Percentiles rank a stretch among this genome's conserved stretches.
phyloP scores from a whole-genome alignment of 257 asterid genomes.

The Plantago ovata region DNA sequence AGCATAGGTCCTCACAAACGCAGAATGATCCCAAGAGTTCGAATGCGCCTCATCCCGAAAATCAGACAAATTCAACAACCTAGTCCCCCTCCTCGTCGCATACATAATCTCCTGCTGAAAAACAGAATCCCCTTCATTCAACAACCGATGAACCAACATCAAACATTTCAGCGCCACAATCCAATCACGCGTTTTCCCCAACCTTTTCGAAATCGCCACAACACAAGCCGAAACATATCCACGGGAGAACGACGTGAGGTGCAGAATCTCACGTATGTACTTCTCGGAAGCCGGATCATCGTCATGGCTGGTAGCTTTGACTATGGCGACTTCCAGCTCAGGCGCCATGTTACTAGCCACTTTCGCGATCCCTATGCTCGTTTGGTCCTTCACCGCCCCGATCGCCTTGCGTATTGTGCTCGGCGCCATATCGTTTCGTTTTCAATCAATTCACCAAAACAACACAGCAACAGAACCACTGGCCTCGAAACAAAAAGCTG shows the following conservation, averaged over 20 bases:
- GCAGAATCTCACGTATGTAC: slow-evolving; percentile 61
- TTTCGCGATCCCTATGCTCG: slow-evolving; percentile 73
- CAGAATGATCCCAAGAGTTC: slow-evolving; percentile 71
- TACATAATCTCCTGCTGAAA: slow-evolving; percentile 69
- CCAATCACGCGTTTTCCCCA: slow-evolving; percentile 83
- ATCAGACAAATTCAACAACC: slow-evolving; percentile 64
- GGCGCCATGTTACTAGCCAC: slow-evolving; percentile 78
- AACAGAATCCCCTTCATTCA: slow-evolving; percentile 54
- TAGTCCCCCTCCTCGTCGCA: slow-evolving; percentile 67
- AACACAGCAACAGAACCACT: slow-evolving; percentile 16
- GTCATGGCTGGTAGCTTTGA: slow-evolving; percentile 80
- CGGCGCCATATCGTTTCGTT: slow-evolving; percentile 52
- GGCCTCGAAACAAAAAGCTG: slow-evolving; percentile 5
- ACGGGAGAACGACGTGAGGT: slow-evolving; percentile 51
- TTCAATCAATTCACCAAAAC: neutral
- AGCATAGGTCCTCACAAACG: slow-evolving; percentile 64
- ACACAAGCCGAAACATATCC: slow-evolving; percentile 69
- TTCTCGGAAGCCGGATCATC: slow-evolving; percentile 80
- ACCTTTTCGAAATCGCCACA: slow-evolving; percentile 43
- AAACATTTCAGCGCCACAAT: slow-evolving; percentile 72
- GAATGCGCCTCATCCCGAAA: slow-evolving; percentile 86
- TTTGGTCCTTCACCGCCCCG: slow-evolving; percentile 82
- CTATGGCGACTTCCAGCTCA: slow-evolving; percentile 72
- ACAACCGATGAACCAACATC: slow-evolving; percentile 60
- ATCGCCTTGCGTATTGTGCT: slow-evolving; percentile 72